Evolutionary conservation across 2,329 filamentous ascomycete genomes (phyloP).

Genomic region (Paecilomyces sp.): DNA sequence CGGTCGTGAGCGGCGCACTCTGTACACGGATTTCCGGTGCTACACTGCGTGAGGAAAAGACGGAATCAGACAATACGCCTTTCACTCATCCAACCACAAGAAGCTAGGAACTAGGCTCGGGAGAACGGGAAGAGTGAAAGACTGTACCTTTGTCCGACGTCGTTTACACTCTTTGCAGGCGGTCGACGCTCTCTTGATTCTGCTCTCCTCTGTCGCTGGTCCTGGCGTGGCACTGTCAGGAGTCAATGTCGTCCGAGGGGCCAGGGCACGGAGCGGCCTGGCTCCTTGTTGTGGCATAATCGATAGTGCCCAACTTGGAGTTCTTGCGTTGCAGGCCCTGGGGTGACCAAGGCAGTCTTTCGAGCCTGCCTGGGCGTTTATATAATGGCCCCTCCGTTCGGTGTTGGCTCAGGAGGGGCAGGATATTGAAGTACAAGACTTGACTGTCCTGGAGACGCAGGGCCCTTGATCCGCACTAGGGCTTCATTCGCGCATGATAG

Average conservation of each 20-base stretch:
- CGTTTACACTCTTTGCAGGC: slow-evolving; percentile 31
- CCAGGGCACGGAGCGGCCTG: slow-evolving; percentile 23
- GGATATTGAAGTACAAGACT: neutral
- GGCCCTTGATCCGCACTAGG: neutral
- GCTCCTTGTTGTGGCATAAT: slow-evolving; percentile 21
- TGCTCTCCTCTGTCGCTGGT: slow-evolving; percentile 19
- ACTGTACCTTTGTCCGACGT: slow-evolving; percentile 29
- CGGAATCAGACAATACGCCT: slow-evolving; percentile 1
- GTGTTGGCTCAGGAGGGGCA: neutral
- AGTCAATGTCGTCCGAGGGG: slow-evolving; percentile 16
- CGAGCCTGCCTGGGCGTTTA: neutral
- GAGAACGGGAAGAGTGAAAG: neutral
- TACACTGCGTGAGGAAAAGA: slow-evolving; percentile 18
- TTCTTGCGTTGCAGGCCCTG: neutral
- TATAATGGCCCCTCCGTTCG: neutral
- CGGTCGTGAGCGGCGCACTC: slow-evolving; percentile 27
- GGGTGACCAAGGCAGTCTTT: neutral
- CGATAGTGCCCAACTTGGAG: neutral
- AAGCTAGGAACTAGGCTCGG: neutral
- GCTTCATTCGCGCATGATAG: neutral
- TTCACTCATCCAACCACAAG: neutral
- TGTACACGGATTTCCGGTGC: slow-evolving; percentile 20
- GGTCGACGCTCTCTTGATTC: slow-evolving; percentile 27
- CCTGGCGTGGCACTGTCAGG: slow-evolving; percentile 8
- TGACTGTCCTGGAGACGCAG: neutral